These are phyloP conservation scores for Aspergillus panamensis DNA, from an alignment of 495 filamentous ascomycete genomes.

Conservation along the genomic window DNA sequence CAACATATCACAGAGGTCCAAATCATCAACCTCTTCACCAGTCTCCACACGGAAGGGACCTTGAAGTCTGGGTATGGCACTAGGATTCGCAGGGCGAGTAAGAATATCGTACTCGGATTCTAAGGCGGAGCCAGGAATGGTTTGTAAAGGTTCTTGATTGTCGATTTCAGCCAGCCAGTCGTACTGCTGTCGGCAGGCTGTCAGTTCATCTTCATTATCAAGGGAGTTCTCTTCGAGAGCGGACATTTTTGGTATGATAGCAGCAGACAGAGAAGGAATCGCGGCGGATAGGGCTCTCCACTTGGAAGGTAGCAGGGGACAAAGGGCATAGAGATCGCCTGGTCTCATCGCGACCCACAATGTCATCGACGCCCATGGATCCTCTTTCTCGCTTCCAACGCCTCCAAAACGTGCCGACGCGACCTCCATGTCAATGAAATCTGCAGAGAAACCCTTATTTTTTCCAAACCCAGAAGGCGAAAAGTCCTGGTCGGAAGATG, in stretches of 20 bases:
- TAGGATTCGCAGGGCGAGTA: constrained; percentile 63
- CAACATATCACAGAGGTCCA: constrained; percentile 63
- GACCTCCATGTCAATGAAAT: constrained; percentile 81
- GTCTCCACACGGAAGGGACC: constrained; percentile 75
- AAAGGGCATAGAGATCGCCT: constrained; percentile 87
- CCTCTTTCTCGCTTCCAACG: constrained; percentile 57
- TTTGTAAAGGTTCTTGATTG: constrained; percentile 60
- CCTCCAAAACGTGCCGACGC: constrained; percentile 80
- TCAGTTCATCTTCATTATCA: constrained; percentile 48
- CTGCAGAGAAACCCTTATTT: constrained; percentile 79
- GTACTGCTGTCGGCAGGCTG: constrained; percentile 59
- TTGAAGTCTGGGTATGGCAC: constrained; percentile 73
- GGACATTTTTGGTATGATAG: constrained; percentile 63
- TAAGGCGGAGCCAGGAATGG: constrained; percentile 22
- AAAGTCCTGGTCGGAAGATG: constrained; percentile 71
- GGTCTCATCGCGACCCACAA: constrained; percentile 86
- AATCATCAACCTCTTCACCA: constrained; percentile 61
- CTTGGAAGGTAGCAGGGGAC: constrained; percentile 75
- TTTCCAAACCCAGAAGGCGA: constrained; percentile 62
- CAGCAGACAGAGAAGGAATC: constrained; percentile 71
- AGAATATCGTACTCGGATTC: constrained; percentile 64
- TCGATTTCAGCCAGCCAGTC: constrained; percentile 83
- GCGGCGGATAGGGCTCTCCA: constrained; percentile 75
- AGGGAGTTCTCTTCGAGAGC: constrained; percentile 57
- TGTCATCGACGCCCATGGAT: constrained; percentile 87